Base-by-base conservation (phyloP, 768 basidiomycete genomes). In the Kondoa subrosea region DNA sequence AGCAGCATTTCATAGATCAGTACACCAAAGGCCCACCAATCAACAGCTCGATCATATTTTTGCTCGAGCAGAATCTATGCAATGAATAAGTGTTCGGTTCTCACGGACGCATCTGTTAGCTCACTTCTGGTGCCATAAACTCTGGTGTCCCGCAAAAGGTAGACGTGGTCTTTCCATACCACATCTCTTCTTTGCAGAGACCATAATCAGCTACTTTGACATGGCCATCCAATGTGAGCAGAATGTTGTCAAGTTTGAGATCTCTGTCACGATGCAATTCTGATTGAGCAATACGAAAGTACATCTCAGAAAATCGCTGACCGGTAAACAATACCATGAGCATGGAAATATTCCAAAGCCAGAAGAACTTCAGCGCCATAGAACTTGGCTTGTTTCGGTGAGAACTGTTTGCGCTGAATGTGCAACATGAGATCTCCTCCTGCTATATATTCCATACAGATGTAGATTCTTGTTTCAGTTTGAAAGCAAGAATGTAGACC, bases 1-100 rank as follows among this genome's bases (percentile, higher is more conserved):
- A 97, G 82, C 66, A 99, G 79, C 95, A 99, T 99, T 79, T 99
- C 95, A 76, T 99, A 99, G 29, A 88, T 96, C 73, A 99, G 79
- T 2, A 99, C 95, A 71, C 95, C 95, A 76, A 97, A 97, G 15
- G 95, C 95, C 95, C 95, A 99, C 95, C 95, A 99, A 76, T 99
- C 95, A 56, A 99, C 95, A 14, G 95, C 93, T 50, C 91, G 89
- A 12, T 91, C 92, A 74, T 99, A 99, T 60, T 91, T 88, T 79
- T 97, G 95, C 79, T 99, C 95, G n/a, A 97, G 83, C 65, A 99
- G 81, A 77, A 99, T 99, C 92, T 97, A 70, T 26, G 64, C 2
- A 27, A 64, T 29, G 21, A 30, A 57, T 0, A 16, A 60, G 25
- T n/a, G 25, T 32, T 8, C 2, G 15, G n/a, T 27, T 3, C 57